phyloP scores from a whole-genome alignment of 805 yeast genomes.

The Candida nanaspora region DNA sequence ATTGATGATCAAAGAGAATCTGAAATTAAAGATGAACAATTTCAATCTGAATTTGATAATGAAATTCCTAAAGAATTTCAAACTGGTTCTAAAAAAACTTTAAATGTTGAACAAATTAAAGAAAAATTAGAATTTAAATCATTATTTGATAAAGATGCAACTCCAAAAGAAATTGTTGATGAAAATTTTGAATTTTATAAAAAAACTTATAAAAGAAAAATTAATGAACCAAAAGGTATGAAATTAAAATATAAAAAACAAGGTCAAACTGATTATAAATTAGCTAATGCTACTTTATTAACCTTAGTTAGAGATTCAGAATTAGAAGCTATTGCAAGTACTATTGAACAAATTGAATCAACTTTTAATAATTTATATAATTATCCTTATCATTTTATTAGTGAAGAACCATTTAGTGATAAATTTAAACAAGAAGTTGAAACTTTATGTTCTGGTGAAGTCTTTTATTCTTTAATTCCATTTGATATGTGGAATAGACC shows the following conservation, averaged over 20 bases:
- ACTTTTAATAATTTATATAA: constrained; percentile 58
- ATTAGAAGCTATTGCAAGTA: constrained; percentile 34
- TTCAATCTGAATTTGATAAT: neutral
- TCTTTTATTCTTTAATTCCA: constrained; percentile 24
- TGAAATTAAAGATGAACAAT: neutral
- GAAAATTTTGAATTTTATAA: constrained; percentile 32
- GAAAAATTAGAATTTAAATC: constrained; percentile 8
- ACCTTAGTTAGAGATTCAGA: constrained; percentile 68
- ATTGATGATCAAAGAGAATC: neutral
- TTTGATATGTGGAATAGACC: constrained; percentile 58
- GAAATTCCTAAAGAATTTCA: neutral
- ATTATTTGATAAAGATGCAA: constrained; percentile 7
- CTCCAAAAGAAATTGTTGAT: constrained; percentile 23
- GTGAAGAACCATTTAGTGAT: constrained; percentile 58
- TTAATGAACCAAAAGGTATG: constrained; percentile 40
- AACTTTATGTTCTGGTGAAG: constrained; percentile 24
- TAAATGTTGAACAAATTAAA: constrained; percentile 6
- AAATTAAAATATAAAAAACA: constrained; percentile 16
- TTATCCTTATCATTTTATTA: constrained; percentile 73
- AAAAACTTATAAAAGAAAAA: constrained; percentile 25
- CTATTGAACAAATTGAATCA: constrained; percentile 54
- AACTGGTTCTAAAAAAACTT: too few relatives aligned
- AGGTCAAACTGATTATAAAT: constrained; percentile 11
- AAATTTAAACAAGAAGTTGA: constrained; percentile 43
- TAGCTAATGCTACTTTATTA: constrained; percentile 64